Base-by-base conservation (phyloP, 805 yeast species). In the Saccharomycopsis selenospora region DNA sequence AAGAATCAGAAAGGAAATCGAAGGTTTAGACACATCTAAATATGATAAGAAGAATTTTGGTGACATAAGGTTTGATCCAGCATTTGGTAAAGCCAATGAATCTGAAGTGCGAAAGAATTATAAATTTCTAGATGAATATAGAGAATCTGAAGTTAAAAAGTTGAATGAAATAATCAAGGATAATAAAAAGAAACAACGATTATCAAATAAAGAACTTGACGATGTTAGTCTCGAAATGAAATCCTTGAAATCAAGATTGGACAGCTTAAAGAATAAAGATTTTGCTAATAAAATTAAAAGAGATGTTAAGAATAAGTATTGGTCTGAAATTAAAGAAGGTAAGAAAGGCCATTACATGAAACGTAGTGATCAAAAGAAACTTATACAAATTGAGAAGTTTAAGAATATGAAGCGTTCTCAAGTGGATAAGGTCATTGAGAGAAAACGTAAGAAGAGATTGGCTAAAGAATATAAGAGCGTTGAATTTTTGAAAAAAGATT, bases 41-140 rank as follows among this genome's bases (percentile, higher is more conserved):
- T 48, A 57, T 63, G 45, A 57, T 63, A 13, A 69, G 68, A 13
- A 65, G 82, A 25, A 43, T 22, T 82, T 84, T 61, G 74, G 77
- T 43, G 99, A 93, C 67, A 82, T 95, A 28, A 73, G 99, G 56
- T 93, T 93, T 62, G 96, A 93, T 64, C 76, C 91, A 2, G 89
- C 96, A 0, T 79, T 79, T 54, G 98, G 98, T 49, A 83, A 79
- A 57, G 86, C 93, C 1, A 84, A 84, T 56, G 91, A 90, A 61
- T 67, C 71, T 27, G 71, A 73, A 50, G 76, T 85, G 14, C 72
- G 97, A 52, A 77, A 79, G 58, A 82, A 91, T 59, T 93, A 93
- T 67, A 75, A 78, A 40, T 93, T 93, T 61, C 67, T 93, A 50
- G 95, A 89, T 63, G 89, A 84, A 36, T 93, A 93, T 63, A 75